phyloP scores from a whole-genome alignment of 768 basidiomycete genomes.

The Daedaleopsis nitida region DNA sequence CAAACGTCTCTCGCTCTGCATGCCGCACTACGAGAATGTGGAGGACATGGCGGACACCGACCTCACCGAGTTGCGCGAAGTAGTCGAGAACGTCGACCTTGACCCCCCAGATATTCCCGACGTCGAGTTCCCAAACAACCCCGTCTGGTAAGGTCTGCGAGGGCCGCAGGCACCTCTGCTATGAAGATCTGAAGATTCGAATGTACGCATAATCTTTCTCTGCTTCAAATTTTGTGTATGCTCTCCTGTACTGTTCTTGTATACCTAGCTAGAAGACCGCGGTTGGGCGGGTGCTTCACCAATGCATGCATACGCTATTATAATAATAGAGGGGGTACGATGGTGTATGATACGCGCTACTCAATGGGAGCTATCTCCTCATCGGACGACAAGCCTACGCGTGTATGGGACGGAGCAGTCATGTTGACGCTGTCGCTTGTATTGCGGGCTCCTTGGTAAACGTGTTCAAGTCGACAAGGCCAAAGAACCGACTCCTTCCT shows the following conservation, averaged over 20 bases:
- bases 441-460: conserved; percentile 21
- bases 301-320: not conserved
- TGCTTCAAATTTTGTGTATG: conserved; percentile 1
- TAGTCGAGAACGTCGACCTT: conserved; percentile 31
- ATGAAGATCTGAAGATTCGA: not conserved
- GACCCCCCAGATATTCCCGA: conserved; percentile 20
- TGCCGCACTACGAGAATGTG: conserved; percentile 31
- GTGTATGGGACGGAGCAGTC: not conserved
- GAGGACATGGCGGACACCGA: conserved; percentile 31
- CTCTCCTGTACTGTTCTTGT: not conserved
- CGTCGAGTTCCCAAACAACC: conserved; percentile 20
- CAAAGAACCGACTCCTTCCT: conserved; percentile 88
- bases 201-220: not conserved
- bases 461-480: conserved; percentile 65
- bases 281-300: not conserved
- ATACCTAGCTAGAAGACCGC: not conserved
- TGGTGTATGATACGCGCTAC: conserved; percentile 8
- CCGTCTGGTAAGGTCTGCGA: conserved; percentile 5
- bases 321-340: not conserved
- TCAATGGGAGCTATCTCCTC: not conserved
- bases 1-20: conserved; percentile 27
- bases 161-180: not conserved
- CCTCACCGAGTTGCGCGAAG: conserved; percentile 25
- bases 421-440: conserved; percentile 11
- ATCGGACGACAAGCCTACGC: not conserved